Conservation (phyloP, 495 filamentous ascomycete species). For the Lophiostoma macrostomum region DNA sequence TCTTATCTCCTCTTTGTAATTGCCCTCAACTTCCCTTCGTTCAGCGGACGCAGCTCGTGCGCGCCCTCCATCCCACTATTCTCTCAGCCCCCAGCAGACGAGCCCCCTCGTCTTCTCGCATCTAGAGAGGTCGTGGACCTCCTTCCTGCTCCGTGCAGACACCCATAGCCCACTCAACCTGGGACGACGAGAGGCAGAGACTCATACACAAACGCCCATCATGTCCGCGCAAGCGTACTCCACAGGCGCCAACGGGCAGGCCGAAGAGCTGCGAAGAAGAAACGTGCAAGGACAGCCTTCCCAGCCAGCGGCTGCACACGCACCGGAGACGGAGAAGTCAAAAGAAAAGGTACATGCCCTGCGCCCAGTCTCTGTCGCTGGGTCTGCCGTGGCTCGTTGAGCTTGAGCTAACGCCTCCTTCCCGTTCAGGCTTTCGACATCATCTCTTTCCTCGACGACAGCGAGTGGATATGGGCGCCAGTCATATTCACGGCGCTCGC, state of each 20-base stretch:
- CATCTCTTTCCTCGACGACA: conserved; percentile 65
- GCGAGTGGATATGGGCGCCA: conserved; percentile 85
- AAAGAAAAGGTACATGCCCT: conserved; percentile 53
- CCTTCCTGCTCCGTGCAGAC: too few species aligned
- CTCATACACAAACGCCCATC: conserved; percentile 7
- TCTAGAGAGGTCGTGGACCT: too few species aligned
- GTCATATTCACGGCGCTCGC: conserved; percentile 82
- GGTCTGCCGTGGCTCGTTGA: background rate
- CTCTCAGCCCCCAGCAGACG: conserved; percentile 11
- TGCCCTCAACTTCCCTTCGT: conserved; percentile 23
- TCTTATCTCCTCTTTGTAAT: conserved; percentile 22
- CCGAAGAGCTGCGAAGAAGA: conserved; percentile 67
- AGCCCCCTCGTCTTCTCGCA: too few species aligned
- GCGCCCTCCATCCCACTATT: too few species aligned
- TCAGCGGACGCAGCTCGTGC: background rate
- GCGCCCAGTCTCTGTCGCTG: too few species aligned
- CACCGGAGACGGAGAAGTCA: conserved; percentile 61
- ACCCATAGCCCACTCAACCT: too few species aligned
- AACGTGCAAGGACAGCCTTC: conserved; percentile 58
- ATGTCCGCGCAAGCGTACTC: conserved; percentile 42
- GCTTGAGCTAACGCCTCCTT: conserved; percentile 3
- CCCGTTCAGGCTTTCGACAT: conserved; percentile 44
- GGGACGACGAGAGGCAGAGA: too few species aligned
- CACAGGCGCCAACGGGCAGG: conserved; percentile 64
- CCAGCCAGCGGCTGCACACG: conserved; percentile 39